Evolutionary conservation across 2,329 filamentous ascomycete genomes (phyloP).

Genomic region (Sarocladium brachiariae): DNA sequence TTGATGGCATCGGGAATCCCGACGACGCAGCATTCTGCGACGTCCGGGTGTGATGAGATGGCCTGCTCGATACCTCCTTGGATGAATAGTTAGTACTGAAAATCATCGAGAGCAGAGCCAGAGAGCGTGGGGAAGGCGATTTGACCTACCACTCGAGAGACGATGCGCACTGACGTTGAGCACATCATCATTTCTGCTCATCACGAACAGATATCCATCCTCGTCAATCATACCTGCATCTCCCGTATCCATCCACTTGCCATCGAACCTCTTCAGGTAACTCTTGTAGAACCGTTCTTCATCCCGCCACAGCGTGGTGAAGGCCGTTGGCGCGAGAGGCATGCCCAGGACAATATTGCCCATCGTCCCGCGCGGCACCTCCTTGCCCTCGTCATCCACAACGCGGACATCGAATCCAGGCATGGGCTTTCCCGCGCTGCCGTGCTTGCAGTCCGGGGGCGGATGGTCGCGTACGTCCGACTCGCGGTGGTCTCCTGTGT

Average conservation of each 20-base stretch:
- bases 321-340: conserved; percentile 78
- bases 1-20: conserved; percentile 81
- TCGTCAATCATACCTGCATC: conserved; percentile 82
- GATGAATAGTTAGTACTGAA: not conserved
- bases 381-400: conserved; percentile 72
- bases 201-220: conserved; percentile 60
- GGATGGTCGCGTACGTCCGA: conserved; percentile 31
- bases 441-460: conserved; percentile 62
- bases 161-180: conserved; percentile 95
- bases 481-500: conserved; percentile 45
- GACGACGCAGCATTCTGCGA: conserved; percentile 79
- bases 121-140: too few relatives aligned
- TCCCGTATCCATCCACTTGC: conserved; percentile 83
- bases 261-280: conserved; percentile 75
- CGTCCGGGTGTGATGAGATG: conserved; percentile 68
- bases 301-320: conserved; percentile 80
- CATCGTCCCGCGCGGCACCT: conserved; percentile 67
- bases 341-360: conserved; percentile 84
- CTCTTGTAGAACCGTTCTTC: conserved; percentile 78
- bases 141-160: conserved; percentile 69
- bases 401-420: conserved; percentile 83
- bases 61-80: conserved; percentile 84
- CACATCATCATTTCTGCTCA: conserved; percentile 70
- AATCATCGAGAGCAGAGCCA: not conserved
- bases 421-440: conserved; percentile 85